Evolutionary conservation across 768 basidiomycete species (phyloP), one percentile per base, ranked within the genome.

Genomic region (Lactifluus pinguis): DNA sequence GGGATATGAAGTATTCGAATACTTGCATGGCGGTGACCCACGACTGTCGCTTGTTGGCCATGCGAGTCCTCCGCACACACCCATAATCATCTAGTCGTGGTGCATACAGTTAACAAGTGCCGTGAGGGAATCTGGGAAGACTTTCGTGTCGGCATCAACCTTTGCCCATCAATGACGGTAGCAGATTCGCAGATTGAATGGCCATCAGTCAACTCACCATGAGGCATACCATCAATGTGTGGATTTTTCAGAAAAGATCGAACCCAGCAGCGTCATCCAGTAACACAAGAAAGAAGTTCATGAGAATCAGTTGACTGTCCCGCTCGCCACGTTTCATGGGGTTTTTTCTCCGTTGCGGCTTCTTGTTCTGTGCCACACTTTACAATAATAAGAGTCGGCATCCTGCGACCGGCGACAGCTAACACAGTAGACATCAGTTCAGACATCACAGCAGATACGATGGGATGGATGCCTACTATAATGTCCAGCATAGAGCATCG

Each of bases 1-100:
- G 97, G 41, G 95, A 98, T 70, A 99, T 98, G 75, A 98, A 99
- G 74, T 99, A 99, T 72, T 95, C 92, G 70, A 93, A 95, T 45
- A 98, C 95, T 72, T 99, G 97, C 68, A 99, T 99, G 52, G 89
- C 86, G 1, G 97, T 98, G 25, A 99, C 94, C 97, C 97, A 99
- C 21, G 93, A 94, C 63, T 93, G 85, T 25, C 94, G 88, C 71
- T 99, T 99, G 80, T 99, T 99, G 49, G 92, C 94, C 74, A 99
- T 97, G 29, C 95, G 87, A 5, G 97, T 99, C 73, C 97, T 53
- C 97, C 97, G 71, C 97, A 98, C 36, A 94, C 89, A 34, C 97
- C 97, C 97, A 99, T 99, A 72, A 98, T 95, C 84, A 94, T 84
- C 70, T 88, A 90, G 74, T 99, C 97, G 72, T 97, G 89, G 67